Evolutionary conservation across 176 grass and related monocot species (phyloP).

Genomic region (Cenchrus purpureus): DNA sequence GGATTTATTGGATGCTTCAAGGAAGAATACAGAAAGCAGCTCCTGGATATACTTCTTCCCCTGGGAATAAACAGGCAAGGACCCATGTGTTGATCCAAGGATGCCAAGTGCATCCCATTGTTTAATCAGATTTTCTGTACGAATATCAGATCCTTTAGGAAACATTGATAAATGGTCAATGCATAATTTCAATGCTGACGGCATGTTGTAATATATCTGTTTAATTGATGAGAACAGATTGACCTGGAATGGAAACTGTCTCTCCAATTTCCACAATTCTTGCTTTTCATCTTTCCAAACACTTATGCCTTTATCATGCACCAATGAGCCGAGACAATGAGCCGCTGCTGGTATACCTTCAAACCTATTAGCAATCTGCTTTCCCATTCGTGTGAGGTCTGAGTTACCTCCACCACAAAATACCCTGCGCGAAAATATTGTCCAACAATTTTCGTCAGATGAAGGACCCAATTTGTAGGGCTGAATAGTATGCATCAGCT

Average conservation of each 20-base stretch:
- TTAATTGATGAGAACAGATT: conserved; percentile 17
- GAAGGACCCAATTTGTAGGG: conserved; percentile 14
- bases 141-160: conserved; percentile 17
- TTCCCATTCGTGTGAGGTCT: background rate
- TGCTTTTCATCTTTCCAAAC: conserved; percentile 9
- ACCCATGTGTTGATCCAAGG: conserved; percentile 5
- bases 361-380: background rate
- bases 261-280: conserved; percentile 3
- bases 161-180: conserved; percentile 31
- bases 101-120: conserved; percentile 38
- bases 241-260: conserved; percentile 6
- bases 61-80: conserved; percentile 2
- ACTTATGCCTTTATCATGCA: background rate
- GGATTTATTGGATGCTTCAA: background rate
- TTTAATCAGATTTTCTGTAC: background rate
- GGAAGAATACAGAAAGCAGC: conserved; percentile 17
- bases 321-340: conserved; percentile 22
- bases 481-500: conserved; percentile 3
- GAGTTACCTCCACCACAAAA: background rate
- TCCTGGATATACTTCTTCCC: conserved; percentile 18
- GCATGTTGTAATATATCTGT: conserved; percentile 19
- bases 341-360: conserved; percentile 10
- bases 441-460: conserved; percentile 38
- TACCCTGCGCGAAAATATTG: conserved; percentile 31
- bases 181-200: conserved; percentile 35